Evolutionary conservation across 1,139 yeast genomes (phyloP).

Genomic region (Yamadazyma diddensiae): DNA sequence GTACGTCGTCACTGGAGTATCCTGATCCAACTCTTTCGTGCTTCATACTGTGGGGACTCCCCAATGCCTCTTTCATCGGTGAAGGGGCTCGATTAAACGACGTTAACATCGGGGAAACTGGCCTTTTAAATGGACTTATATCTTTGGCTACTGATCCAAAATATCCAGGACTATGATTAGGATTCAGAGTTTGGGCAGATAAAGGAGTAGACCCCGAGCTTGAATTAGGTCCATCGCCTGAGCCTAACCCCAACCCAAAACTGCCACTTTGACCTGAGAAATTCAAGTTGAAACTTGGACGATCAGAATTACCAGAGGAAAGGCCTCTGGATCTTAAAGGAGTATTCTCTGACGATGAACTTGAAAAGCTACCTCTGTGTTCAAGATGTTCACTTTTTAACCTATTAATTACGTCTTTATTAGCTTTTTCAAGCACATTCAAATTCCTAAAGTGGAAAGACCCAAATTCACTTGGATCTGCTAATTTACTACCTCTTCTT

Average conservation of each 20-base stretch:
- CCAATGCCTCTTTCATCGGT: slow-evolving; percentile 21
- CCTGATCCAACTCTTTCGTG: slow-evolving; percentile 26
- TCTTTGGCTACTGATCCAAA: slow-evolving; percentile 12
- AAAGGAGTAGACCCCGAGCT: slow-evolving; percentile 6
- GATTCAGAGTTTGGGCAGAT: slow-evolving; percentile 1
- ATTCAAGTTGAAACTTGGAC: slow-evolving; percentile 7
- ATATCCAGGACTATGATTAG: slow-evolving; percentile 4
- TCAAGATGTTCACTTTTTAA: slow-evolving; percentile 80
- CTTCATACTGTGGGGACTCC: slow-evolving; percentile 24
- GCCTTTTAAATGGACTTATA: slow-evolving; percentile 36
- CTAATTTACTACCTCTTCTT: slow-evolving; percentile 63
- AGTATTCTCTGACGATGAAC: slow-evolving; percentile 42
- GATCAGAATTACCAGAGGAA: slow-evolving; percentile 23
- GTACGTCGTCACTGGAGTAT: slow-evolving; percentile 36
- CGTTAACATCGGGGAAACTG: slow-evolving; percentile 31
- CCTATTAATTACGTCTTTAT: slow-evolving; percentile 85
- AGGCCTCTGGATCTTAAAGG: slow-evolving; percentile 39
- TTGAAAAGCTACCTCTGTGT: slow-evolving; percentile 42
- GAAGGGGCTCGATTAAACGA: slow-evolving; percentile 19
- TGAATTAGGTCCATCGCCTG: background rate
- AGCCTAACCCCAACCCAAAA: slow-evolving; percentile 2
- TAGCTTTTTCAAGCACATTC: slow-evolving; percentile 88
- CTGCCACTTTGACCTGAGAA: slow-evolving; percentile 2
- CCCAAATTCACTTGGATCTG: slow-evolving; percentile 84
- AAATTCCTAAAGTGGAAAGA: slow-evolving; percentile 87